These are phyloP conservation scores for Medicago lupulina DNA, from an alignment of 306 rosid species.

Conservation along the genomic window DNA sequence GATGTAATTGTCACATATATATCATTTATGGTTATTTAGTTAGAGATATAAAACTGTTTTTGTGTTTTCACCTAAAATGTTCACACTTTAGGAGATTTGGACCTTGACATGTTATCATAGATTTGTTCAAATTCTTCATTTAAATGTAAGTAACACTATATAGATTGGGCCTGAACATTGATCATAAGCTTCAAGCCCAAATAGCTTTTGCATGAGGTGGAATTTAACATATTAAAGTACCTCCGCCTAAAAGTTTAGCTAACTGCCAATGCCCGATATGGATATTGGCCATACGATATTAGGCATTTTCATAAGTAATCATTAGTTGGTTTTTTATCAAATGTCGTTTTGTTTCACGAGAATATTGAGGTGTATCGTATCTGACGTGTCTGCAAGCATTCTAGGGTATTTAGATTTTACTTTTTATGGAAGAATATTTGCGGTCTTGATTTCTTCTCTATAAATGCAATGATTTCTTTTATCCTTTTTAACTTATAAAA, in stretches of 20 bases:
- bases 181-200: slow-evolving; percentile 29
- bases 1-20: slow-evolving; percentile 19
- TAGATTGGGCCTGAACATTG: slow-evolving; percentile 22
- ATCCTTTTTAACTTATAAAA: slow-evolving; percentile 32
- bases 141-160: slow-evolving; percentile 13
- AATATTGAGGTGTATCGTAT: slow-evolving; percentile 24
- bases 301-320: slow-evolving; percentile 15
- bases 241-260: slow-evolving; percentile 28
- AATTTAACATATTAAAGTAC: slow-evolving; percentile 16
- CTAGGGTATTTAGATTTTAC: slow-evolving; percentile 32
- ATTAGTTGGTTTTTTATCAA: slow-evolving; percentile 12
- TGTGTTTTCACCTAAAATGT: neutral
- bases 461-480: slow-evolving; percentile 31
- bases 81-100: neutral
- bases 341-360: slow-evolving; percentile 16
- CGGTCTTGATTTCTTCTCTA: slow-evolving; percentile 42
- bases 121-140: neutral
- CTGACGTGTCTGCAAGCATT: slow-evolving; percentile 1
- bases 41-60: slow-evolving; percentile 24
- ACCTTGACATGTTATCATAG: neutral
- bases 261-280: neutral
- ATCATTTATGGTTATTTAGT: neutral
- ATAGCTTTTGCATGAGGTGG: neutral
- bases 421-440: slow-evolving; percentile 45
- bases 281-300: slow-evolving; percentile 8